phyloP scores from a whole-genome alignment of 768 basidiomycete species.

The Termitomyces sp. region DNA sequence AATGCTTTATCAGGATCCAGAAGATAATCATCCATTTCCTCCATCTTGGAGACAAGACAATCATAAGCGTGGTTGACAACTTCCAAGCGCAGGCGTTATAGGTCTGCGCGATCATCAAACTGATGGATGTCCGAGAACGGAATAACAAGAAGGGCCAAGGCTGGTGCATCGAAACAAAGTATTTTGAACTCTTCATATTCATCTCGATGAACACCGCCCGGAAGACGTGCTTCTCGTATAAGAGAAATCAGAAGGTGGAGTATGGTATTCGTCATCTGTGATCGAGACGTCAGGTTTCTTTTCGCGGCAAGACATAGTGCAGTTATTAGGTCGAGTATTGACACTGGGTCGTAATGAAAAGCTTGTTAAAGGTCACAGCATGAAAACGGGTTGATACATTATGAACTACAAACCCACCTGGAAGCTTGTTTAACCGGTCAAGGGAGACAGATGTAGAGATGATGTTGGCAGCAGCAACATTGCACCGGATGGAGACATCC shows the following conservation, averaged over 20 bases:
- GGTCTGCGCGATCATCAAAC: neutral
- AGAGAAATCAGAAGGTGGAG: neutral
- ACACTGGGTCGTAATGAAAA: neutral
- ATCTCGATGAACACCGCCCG: neutral
- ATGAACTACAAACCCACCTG: neutral
- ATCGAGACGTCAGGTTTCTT: neutral
- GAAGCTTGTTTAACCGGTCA: neutral
- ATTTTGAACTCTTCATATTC: neutral
- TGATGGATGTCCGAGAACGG: neutral
- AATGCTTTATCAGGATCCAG: neutral
- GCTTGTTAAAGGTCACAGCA: neutral
- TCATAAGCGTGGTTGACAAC: neutral
- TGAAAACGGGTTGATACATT: neutral
- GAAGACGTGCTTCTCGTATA: neutral
- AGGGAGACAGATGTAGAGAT: neutral
- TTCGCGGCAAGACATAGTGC: neutral
- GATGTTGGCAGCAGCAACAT: neutral
- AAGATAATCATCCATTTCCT: neutral
- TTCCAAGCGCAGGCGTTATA: neutral
- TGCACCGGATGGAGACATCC: neutral
- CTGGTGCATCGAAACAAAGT: neutral
- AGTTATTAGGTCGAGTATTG: neutral
- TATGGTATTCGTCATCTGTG: neutral
- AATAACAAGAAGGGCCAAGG: neutral
- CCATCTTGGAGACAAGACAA: neutral